Conservation (phyloP, 1,284 basidiomycete genomes). For the Ustilago lituana region DNA sequence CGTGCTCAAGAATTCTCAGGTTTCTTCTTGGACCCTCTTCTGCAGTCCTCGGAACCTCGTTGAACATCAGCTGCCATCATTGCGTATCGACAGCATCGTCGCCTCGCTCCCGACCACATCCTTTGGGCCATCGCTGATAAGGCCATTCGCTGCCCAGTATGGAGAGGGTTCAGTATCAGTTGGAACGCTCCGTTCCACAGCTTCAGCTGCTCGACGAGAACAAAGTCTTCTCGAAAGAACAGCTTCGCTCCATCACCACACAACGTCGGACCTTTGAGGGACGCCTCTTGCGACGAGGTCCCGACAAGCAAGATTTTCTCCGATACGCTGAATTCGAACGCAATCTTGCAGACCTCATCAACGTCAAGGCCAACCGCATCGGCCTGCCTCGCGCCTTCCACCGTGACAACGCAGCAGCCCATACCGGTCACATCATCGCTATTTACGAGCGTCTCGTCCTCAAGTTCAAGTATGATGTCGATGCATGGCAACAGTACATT, state of each 20-base stretch:
- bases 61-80: too few relatives aligned
- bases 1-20: conserved; percentile 6
- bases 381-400: conserved; percentile 50
- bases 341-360: conserved; percentile 66
- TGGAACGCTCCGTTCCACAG: conserved; percentile 96
- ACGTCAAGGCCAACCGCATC: conserved; percentile 43
- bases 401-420: conserved; percentile 46
- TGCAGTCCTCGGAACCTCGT: too few relatives aligned
- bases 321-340: conserved; percentile 93
- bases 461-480: conserved; percentile 87
- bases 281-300: conserved; percentile 80
- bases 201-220: conserved; percentile 91
- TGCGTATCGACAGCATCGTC: too few relatives aligned
- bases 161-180: conserved; percentile 93
- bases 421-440: conserved; percentile 79
- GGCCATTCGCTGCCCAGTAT: conserved; percentile 69
- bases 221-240: conserved; percentile 83
- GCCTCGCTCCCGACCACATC: background rate
- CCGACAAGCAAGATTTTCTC: conserved; percentile 87
- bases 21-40: conserved; percentile 4
- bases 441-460: conserved; percentile 89
- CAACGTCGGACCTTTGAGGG: conserved; percentile 86
- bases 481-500: conserved; percentile 88
- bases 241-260: conserved; percentile 78
- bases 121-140: too few relatives aligned